These are phyloP conservation scores for Fusarium bulbicola DNA, from an alignment of 2,329 filamentous ascomycete genomes.

Conservation along the genomic window DNA sequence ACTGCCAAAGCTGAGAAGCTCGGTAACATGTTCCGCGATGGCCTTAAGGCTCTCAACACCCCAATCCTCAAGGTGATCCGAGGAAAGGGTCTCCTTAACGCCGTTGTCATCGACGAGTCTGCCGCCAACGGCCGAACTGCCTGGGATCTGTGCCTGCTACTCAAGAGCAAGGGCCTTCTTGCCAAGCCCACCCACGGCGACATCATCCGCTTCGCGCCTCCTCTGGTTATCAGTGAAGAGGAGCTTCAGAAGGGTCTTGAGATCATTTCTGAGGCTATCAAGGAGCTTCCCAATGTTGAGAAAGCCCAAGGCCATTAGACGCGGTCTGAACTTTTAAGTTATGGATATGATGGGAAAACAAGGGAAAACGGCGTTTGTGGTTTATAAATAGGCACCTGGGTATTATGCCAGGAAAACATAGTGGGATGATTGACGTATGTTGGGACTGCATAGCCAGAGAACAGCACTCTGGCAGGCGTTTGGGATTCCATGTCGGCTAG, in stretches of 20 bases:
- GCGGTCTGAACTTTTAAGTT: conserved; percentile 33
- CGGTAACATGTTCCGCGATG: conserved; percentile 84
- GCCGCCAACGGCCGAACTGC: conserved; percentile 86
- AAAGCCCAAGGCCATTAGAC: conserved; percentile 51
- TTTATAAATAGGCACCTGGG: conserved; percentile 13
- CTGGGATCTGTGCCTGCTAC: conserved; percentile 95
- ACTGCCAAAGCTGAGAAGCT: conserved; percentile 83
- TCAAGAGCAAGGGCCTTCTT: conserved; percentile 96
- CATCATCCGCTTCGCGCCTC: conserved; percentile 97
- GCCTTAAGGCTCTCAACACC: conserved; percentile 77
- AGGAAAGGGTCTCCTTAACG: conserved; percentile 94
- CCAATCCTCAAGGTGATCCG: conserved; percentile 85
- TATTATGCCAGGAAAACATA: conserved; percentile 15
- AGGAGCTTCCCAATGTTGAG: conserved; percentile 75
- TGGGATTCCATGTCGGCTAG: conserved; percentile 26
- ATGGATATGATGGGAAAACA: conserved; percentile 20
- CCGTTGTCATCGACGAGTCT: conserved; percentile 92
- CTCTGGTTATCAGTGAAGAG: conserved; percentile 90
- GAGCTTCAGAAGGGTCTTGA: conserved; percentile 80
- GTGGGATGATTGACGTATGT: conserved; percentile 26
- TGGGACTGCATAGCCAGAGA: conserved; percentile 30
- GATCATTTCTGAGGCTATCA: conserved; percentile 84
- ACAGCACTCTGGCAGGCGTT: conserved; percentile 34
- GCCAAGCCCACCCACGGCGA: conserved; percentile 99
- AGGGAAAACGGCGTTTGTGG: conserved; percentile 28